These are phyloP conservation scores for Chondrostereum purpureum DNA, from an alignment of 1,284 basidiomycete genomes.

Conservation along the genomic window DNA sequence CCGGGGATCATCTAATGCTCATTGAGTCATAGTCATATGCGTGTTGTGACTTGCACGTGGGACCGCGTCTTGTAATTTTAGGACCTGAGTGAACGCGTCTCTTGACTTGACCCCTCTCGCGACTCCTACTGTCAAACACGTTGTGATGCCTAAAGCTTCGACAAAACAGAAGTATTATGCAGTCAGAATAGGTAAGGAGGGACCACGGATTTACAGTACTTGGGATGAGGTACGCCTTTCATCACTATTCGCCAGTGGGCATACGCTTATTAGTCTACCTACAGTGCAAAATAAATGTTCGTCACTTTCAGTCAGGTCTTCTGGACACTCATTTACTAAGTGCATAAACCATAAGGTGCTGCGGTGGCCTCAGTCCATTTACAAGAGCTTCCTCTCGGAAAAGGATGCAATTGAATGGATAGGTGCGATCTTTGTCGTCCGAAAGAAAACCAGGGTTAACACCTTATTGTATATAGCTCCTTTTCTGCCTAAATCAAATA, in stretches of 20 bases:
- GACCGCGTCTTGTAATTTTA: too few relatives aligned
- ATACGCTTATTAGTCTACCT: neutral
- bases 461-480: neutral
- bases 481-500: too few relatives aligned
- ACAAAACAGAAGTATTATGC: slow-evolving; percentile 49
- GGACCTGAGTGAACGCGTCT: too few relatives aligned
- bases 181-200: slow-evolving; percentile 45
- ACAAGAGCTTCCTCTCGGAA: slow-evolving; percentile 40
- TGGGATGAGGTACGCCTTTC: slow-evolving; percentile 45
- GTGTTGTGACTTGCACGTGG: too few relatives aligned
- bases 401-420: slow-evolving; percentile 43
- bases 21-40: too few relatives aligned
- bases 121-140: too few relatives aligned
- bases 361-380: slow-evolving; percentile 38
- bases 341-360: slow-evolving; percentile 30
- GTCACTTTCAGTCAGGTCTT: too few relatives aligned
- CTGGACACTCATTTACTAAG: too few relatives aligned
- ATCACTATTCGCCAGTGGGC: neutral
- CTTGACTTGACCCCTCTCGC: too few relatives aligned
- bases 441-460: neutral
- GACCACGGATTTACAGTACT: slow-evolving; percentile 42
- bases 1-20: too few relatives aligned
- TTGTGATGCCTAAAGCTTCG: slow-evolving; percentile 26
- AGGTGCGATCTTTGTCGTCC: slow-evolving; percentile 8
- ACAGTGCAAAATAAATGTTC: slow-evolving; percentile 37